A percentile compares a stretch with the other conserved stretches of the same genome.
Evolutionary conservation across 2,329 filamentous ascomycete genomes (phyloP).

Genomic region (Fusarium xyrophilum): DNA sequence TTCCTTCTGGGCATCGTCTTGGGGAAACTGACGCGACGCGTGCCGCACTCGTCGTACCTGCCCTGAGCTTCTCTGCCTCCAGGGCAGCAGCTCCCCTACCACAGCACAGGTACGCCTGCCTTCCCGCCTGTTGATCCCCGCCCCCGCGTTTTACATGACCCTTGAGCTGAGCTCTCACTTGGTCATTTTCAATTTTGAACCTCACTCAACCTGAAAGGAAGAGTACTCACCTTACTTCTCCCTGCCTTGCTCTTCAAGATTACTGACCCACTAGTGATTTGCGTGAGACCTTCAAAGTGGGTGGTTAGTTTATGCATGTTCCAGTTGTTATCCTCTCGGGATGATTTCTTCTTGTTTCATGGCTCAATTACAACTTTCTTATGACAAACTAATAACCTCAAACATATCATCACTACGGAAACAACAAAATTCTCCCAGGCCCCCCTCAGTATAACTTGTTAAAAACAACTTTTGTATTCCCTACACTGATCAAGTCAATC

Average conservation of each 20-base stretch:
- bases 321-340: background rate
- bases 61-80: constrained; percentile 2
- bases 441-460: background rate
- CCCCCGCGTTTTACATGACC: constrained; percentile 29
- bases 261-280: background rate
- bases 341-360: background rate
- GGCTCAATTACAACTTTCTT: background rate
- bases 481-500: constrained; percentile 34
- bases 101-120: background rate
- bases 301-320: background rate
- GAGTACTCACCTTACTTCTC: background rate
- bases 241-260: background rate
- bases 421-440: background rate
- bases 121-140: constrained; percentile 13
- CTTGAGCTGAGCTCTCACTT: background rate
- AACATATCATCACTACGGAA: constrained; percentile 4
- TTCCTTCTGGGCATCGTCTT: constrained; percentile 13
- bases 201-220: background rate
- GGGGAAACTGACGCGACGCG: constrained; percentile 31
- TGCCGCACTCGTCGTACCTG: constrained; percentile 18
- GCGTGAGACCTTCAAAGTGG: background rate
- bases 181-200: background rate
- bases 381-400: background rate
- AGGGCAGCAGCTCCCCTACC: background rate
- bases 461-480: constrained; percentile 37